Percentiles rank a stretch among this genome's conserved stretches.
These are phyloP conservation scores for Diutina sp. DNA, from an alignment of 1,139 yeast genomes.

Conservation along the genomic window DNA sequence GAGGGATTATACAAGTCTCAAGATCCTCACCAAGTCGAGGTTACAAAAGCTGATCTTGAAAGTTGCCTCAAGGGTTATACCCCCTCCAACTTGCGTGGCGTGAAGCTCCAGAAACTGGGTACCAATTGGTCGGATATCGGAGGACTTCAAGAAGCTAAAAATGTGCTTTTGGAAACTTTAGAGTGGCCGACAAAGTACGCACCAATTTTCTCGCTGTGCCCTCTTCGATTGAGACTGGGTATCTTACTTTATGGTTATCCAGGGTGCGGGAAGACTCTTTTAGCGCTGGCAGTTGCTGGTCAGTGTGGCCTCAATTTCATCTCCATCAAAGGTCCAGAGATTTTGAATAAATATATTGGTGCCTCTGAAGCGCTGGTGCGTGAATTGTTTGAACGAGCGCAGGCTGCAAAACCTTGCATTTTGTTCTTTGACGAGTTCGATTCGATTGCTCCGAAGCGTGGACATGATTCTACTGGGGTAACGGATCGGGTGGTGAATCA, in stretches of 20 bases:
- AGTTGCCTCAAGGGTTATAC: conserved; percentile 54
- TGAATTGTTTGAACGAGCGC: conserved; percentile 87
- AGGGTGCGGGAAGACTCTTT: conserved; percentile 91
- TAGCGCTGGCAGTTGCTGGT: conserved; percentile 90
- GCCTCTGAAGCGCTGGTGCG: conserved; percentile 94
- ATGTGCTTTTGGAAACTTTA: conserved; percentile 66
- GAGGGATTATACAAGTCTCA: conserved; percentile 34
- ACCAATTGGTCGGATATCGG: conserved; percentile 85
- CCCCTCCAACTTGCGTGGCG: conserved; percentile 80
- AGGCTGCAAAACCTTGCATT: conserved; percentile 88
- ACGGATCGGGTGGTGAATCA: conserved; percentile 97
- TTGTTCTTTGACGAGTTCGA: conserved; percentile 94
- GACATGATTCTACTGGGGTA: conserved; percentile 96
- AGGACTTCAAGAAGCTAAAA: conserved; percentile 69
- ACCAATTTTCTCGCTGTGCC: conserved; percentile 82
- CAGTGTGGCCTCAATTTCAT: conserved; percentile 92
- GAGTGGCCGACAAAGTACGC: conserved; percentile 98
- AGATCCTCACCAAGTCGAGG: conserved; percentile 6
- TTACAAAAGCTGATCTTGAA: conserved; percentile 28
- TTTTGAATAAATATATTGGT: conserved; percentile 90
- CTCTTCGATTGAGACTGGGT: conserved; percentile 80
- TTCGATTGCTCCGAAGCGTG: conserved; percentile 95
- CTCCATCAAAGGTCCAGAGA: conserved; percentile 93
- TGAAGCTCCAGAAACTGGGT: conserved; percentile 66
- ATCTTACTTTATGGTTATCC: conserved; percentile 88